Base-by-base conservation (phyloP, 1,139 yeast genomes). In the Pichia cactophila region DNA sequence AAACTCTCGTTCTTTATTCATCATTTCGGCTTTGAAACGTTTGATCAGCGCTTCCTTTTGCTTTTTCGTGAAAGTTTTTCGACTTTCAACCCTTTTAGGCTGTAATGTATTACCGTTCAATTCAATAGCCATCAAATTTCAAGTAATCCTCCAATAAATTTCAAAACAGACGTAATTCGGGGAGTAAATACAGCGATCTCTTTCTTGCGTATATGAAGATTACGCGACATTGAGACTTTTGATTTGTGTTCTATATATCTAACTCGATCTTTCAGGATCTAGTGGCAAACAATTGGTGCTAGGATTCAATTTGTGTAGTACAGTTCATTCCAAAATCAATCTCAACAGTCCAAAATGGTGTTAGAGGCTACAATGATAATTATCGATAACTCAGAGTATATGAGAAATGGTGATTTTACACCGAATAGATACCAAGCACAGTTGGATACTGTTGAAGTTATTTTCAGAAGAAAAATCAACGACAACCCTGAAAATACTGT, bases 331-430 rank as follows among this genome's bases (percentile, higher is more conserved):
- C 10, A 31, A 14, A 14, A 11, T 10, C 6, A 31, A 5, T 2
- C 4, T 3, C 3, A 26, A 39, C 26, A 7, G n/a, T 4, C 5
- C 9, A 44, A 48, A 46, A 88, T 88, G 96, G 96, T 84, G 57
- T 80, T 90, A 63, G 97, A 92, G 71, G 97, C 98, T 56, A 86
- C 97, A 20, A 90, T 92, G 87, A 80, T 92, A 57, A 88, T 89
- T 61, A 80, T 92, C 63, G 98, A 94, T 71, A 90, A 89, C 75
- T 88, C 97, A 52, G 98, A 94, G 70, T 92, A 77, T 68, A 86
- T 90, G 80, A 78, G 98, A 62, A 92, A 92, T 65, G 98, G 97
- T 41, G 98, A 94, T 67, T 94, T 83, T 64, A 76, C 88, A 44
- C 82, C 95, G 31, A 83, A 94, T 26, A 78, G 98, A 61, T 90